Evolutionary conservation across 2,329 filamentous ascomycete genomes (phyloP).

Genomic region (Fusarium illudens): DNA sequence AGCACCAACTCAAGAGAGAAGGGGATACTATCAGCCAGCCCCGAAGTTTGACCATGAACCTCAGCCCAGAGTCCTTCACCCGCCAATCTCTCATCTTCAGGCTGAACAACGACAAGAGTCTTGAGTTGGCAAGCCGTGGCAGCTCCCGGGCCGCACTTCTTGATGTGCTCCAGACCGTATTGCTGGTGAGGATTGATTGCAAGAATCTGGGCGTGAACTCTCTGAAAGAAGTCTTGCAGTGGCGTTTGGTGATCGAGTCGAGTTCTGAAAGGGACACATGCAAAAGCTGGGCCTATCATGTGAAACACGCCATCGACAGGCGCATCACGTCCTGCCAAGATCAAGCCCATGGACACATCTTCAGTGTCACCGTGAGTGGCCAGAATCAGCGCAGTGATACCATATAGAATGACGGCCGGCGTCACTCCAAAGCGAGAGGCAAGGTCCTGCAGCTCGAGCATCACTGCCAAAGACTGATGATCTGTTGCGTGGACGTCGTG

Average conservation of each 20-base stretch:
- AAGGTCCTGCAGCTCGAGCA: neutral
- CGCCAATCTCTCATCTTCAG: neutral
- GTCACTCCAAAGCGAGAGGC: neutral
- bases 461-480: neutral
- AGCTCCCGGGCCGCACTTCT: neutral
- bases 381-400: neutral
- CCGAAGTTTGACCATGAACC: neutral
- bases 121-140: neutral
- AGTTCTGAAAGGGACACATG: neutral
- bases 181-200: neutral
- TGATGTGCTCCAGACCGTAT: neutral
- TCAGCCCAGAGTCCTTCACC: neutral
- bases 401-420: neutral
- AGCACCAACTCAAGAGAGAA: neutral
- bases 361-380: neutral
- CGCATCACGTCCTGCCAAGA: neutral
- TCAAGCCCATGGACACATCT: neutral
- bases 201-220: neutral
- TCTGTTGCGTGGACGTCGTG: neutral
- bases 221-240: neutral
- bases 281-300: neutral
- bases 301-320: neutral
- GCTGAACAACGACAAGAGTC: neutral
- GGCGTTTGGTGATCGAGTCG: neutral
- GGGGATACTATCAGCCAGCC: neutral